phyloP scores from a whole-genome alignment of 176 grass and related monocot species.

The Ampelocalamus luodianensis region DNA sequence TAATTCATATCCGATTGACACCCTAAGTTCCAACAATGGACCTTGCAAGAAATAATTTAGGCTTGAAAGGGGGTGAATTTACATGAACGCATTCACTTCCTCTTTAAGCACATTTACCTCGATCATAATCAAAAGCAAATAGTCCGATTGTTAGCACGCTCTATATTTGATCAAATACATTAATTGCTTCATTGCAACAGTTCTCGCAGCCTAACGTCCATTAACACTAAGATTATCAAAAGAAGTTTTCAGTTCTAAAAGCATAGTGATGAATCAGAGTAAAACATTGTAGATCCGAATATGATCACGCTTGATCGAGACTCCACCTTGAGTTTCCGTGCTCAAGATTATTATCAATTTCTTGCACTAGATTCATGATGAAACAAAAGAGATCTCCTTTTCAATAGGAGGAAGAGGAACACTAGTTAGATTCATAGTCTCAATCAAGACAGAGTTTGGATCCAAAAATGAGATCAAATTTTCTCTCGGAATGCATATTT shows the following conservation, averaged over 20 bases:
- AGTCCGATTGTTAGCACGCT: no score
- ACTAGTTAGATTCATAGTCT: background rate
- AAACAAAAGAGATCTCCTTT: background rate
- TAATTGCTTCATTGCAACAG: no score
- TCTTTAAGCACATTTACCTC: background rate
- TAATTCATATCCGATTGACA: no score
- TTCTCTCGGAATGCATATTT: conserved; percentile 35
- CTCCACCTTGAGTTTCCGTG: no score
- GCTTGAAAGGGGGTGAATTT: background rate
- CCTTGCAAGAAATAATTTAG: no score
- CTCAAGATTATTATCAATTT: background rate
- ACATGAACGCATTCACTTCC: background rate
- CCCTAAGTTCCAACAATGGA: background rate
- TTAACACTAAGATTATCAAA: background rate
- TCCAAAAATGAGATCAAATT: conserved; percentile 21
- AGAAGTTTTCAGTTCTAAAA: background rate
- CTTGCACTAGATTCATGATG: background rate
- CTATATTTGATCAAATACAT: no score
- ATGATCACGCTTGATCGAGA: background rate
- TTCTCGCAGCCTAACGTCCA: background rate
- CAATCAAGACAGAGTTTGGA: background rate
- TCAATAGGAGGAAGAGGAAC: background rate
- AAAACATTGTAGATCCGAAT: background rate
- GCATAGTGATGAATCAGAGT: background rate
- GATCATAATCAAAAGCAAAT: no score